Conservation (phyloP, 73 alveolate species). For the Tetrahymena borealis region DNA sequence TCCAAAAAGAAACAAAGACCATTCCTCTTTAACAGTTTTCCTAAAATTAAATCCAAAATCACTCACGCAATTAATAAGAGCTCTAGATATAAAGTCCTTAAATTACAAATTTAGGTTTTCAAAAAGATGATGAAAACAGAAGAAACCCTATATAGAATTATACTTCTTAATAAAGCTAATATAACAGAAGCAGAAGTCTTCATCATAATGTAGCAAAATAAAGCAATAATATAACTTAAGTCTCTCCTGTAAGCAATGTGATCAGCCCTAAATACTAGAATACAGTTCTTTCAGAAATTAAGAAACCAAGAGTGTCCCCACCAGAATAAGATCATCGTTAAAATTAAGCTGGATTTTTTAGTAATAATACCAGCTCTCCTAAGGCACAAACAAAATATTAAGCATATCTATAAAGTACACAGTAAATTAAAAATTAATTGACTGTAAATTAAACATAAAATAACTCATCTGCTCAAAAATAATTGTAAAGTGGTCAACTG, state of each 20-base stretch:
- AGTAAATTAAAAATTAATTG: background rate
- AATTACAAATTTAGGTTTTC: background rate
- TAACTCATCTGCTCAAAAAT: too few species aligned
- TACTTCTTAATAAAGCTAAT: background rate
- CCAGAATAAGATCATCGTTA: background rate
- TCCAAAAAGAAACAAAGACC: background rate
- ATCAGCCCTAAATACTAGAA: background rate
- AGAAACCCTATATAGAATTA: background rate
- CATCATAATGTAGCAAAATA: background rate
- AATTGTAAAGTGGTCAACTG: too few species aligned
- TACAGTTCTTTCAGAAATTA: background rate
- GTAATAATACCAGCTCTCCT: background rate
- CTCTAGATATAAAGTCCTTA: background rate
- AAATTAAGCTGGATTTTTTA: background rate
- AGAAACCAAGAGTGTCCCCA: background rate
- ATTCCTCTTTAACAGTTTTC: background rate
- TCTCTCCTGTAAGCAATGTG: background rate
- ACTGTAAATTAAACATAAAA: background rate
- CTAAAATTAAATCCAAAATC: background rate
- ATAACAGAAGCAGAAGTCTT: background rate
- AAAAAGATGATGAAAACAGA: background rate
- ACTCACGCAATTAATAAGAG: background rate
- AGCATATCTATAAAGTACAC: background rate
- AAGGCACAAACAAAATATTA: background rate
- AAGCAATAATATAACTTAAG: background rate